phyloP scores from a whole-genome alignment of 1,139 yeast genomes.

The Hanseniaspora gamundiae region DNA sequence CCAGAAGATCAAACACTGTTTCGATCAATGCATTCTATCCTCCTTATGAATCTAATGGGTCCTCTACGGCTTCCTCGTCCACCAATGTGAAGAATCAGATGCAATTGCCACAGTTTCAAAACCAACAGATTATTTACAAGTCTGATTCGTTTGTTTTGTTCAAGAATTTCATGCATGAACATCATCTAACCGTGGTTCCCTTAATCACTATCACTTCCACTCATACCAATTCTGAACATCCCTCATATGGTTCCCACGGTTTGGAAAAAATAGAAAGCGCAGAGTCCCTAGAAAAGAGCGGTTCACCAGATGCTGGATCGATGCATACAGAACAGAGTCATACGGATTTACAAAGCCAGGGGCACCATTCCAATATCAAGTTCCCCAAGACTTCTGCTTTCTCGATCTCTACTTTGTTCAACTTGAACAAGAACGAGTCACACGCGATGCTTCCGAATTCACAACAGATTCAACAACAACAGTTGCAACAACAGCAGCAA shows the following conservation, averaged over 20 bases:
- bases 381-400: slow-evolving; percentile 2
- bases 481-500: slow-evolving; percentile 1
- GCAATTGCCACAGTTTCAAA: slow-evolving; percentile 2
- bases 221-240: background rate
- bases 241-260: background rate
- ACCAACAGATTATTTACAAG: slow-evolving; percentile 7
- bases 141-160: slow-evolving; percentile 7
- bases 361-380: background rate
- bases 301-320: too few species aligned
- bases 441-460: background rate
- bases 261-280: background rate
- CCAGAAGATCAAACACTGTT: background rate
- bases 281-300: too few species aligned
- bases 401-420: slow-evolving; percentile 6
- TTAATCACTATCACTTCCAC: slow-evolving; percentile 4
- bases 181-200: slow-evolving; percentile 6
- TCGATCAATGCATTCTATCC: background rate
- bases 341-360: background rate
- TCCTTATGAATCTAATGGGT: background rate
- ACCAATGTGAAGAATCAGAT: background rate
- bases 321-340: background rate
- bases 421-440: slow-evolving; percentile 3
- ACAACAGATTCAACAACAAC: background rate
- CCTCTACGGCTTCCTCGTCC: background rate
- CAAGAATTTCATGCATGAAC: slow-evolving; percentile 8